Base-by-base conservation (phyloP, 2,329 filamentous ascomycete genomes). In the Falciphora oryzae region DNA sequence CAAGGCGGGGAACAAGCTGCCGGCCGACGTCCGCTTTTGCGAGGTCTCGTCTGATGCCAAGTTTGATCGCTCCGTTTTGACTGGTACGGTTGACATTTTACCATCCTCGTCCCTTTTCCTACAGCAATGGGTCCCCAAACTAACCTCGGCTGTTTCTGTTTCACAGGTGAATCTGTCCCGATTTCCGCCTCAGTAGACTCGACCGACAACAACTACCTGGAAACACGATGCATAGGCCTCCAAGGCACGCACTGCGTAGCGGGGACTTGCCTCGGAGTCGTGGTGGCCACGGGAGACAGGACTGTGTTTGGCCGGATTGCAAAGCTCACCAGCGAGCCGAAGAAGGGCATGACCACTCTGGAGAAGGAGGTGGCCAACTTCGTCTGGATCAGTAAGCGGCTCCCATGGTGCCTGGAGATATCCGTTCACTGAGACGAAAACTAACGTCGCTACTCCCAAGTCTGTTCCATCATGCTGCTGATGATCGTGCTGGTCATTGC, bases 171-270 rank as follows among this genome's bases (percentile, higher is more conserved):
- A 79, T 88, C 89, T 2, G 77, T 84, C 11, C 88, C 89, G 2
- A 75, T 92, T 7, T 76, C 83, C 4, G 89, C 83, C 2, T 83
- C 85, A 0, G 80, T 89, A 18, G 81, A 90, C n/a, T 84, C 81
- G 0, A 89, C 86, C 0, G 89, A 92, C 70, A 79, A 83, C 56
- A 92, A 92, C 73, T 92, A 91, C 70, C 84, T 93, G 35, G 90
- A 93, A 72, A 93, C 89, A 4, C 84, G 85, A 63, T 89, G 87
- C 69, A 91, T 93, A 63, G 90, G 89, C 28, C 80, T 93, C 13
- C 89, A 92, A 72, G 90, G 91, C n/a, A 92, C 90, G 0, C 89
- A 93, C 70, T 92, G 89, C 69, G 85, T 90, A 4, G 87, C 86
- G 8, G 90, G 90, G 3, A 86, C 79, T 28, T 87, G 85, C 63